Conservation (phyloP, 192 early-diverging fungal species). For the Mortierella alpina region DNA sequence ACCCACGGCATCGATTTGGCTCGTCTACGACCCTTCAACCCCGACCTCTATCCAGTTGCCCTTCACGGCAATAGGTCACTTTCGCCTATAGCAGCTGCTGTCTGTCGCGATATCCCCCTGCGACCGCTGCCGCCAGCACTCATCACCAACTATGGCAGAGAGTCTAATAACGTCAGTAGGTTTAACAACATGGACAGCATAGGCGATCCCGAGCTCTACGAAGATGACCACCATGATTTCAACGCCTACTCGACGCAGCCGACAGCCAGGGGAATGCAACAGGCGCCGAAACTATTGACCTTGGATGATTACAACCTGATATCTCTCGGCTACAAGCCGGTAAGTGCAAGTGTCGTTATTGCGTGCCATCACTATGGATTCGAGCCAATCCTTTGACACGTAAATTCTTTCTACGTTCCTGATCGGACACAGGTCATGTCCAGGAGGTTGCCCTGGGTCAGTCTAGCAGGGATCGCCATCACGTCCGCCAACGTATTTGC, state of each 20-base stretch:
- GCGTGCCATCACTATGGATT: not conserved
- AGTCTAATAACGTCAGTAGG: not conserved
- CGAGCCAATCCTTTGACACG: not conserved
- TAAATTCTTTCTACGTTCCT: not conserved
- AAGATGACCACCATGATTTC: constrained; percentile 16
- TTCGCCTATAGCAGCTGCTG: constrained; percentile 10
- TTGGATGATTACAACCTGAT: constrained; percentile 46
- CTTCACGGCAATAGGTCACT: no score
- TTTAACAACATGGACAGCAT: constrained; percentile 17
- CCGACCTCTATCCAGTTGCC: no score
- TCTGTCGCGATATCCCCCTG: constrained; percentile 17
- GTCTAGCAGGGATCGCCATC: constrained; percentile 22
- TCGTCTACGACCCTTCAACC: not conserved
- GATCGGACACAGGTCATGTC: constrained; percentile 15
- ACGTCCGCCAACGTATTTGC: constrained; percentile 22
- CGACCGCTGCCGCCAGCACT: constrained; percentile 19
- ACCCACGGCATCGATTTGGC: not conserved
- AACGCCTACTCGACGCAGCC: constrained; percentile 9
- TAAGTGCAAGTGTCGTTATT: not conserved
- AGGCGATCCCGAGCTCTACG: constrained; percentile 24
- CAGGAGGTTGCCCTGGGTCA: constrained; percentile 27
- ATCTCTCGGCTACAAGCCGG: constrained; percentile 46
- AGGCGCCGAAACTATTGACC: constrained; percentile 35
- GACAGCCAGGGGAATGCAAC: constrained; percentile 19
- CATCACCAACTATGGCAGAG: constrained; percentile 3